phyloP scores from a whole-genome alignment of 2,329 filamentous ascomycete genomes.

The Remersonia thermophila region DNA sequence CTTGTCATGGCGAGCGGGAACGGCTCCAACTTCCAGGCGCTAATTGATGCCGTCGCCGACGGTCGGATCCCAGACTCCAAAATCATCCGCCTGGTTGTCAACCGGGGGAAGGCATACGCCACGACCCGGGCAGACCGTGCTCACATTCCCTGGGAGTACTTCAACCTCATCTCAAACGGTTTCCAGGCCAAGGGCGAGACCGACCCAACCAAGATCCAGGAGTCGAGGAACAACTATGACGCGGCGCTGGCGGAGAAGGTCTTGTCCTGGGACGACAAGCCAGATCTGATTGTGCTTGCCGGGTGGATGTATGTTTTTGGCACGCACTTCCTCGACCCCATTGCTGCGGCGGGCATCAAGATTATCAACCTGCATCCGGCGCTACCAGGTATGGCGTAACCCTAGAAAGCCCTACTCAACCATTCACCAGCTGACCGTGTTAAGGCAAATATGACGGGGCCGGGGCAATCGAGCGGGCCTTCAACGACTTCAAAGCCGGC shows the following conservation, averaged over 20 bases:
- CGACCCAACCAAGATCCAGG: constrained; percentile 39
- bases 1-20: constrained; percentile 61
- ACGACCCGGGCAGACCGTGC: constrained; percentile 31
- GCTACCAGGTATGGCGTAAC: constrained; percentile 40
- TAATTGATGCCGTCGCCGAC: constrained; percentile 38
- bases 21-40: constrained; percentile 68
- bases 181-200: constrained; percentile 45
- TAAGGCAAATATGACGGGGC: constrained; percentile 62
- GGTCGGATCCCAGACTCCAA: constrained; percentile 28
- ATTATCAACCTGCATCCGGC: constrained; percentile 79
- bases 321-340: constrained; percentile 53
- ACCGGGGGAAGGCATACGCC: constrained; percentile 36
- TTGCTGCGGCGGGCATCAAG: constrained; percentile 47
- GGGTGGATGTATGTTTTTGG: constrained; percentile 84
- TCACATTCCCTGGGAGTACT: constrained; percentile 62
- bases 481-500: constrained; percentile 53
- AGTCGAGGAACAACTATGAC: constrained; percentile 59
- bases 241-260: constrained; percentile 59
- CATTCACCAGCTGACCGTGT: neutral
- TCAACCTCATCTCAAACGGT: constrained; percentile 69
- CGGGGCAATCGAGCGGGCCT: constrained; percentile 66
- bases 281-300: constrained; percentile 67
- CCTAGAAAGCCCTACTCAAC: neutral
- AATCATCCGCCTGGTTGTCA: constrained; percentile 36
- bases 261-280: constrained; percentile 38